Evolutionary conservation across 2,329 filamentous ascomycete genomes (phyloP).

Genomic region (Emmonsiellopsis sp.): DNA sequence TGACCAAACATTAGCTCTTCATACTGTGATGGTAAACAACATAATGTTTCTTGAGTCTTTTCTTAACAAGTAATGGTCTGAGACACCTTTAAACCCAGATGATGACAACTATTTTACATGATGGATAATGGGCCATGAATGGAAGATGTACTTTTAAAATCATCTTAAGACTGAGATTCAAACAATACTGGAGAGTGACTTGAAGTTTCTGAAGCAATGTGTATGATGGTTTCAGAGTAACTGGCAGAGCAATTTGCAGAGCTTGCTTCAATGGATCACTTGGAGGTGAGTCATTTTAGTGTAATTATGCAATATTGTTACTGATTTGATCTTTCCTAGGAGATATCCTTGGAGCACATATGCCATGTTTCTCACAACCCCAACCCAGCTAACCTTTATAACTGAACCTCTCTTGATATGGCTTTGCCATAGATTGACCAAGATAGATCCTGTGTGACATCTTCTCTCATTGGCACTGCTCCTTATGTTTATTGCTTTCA

Average conservation of each 20-base stretch:
- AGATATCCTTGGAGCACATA: slow-evolving; percentile 81
- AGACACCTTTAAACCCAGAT: slow-evolving; percentile 72
- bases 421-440: slow-evolving; percentile 56
- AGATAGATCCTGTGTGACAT: slow-evolving; percentile 33
- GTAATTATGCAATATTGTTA: background rate
- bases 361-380: slow-evolving; percentile 47
- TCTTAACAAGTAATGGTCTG: slow-evolving; percentile 65
- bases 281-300: slow-evolving; percentile 63
- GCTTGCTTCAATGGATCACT: slow-evolving; percentile 67
- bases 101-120: slow-evolving; percentile 91
- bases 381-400: no score
- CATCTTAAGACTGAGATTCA: slow-evolving; percentile 73
- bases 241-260: slow-evolving; percentile 84
- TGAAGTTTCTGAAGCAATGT: slow-evolving; percentile 78
- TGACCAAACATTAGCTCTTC: slow-evolving; percentile 75
- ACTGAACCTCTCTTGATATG: slow-evolving; percentile 58
- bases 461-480: slow-evolving; percentile 42
- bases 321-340: slow-evolving; percentile 36
- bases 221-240: slow-evolving; percentile 84
- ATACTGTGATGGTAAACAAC: slow-evolving; percentile 69
- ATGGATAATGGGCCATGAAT: slow-evolving; percentile 73
- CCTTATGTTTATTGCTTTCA: slow-evolving; percentile 50
- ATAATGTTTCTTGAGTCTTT: slow-evolving; percentile 69
- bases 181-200: slow-evolving; percentile 74
- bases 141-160: slow-evolving; percentile 85